Percentiles rank a stretch among this genome's conserved stretches.
Conservation (phyloP, 2,329 filamentous ascomycete genomes). For the Calonectria naviculata region DNA sequence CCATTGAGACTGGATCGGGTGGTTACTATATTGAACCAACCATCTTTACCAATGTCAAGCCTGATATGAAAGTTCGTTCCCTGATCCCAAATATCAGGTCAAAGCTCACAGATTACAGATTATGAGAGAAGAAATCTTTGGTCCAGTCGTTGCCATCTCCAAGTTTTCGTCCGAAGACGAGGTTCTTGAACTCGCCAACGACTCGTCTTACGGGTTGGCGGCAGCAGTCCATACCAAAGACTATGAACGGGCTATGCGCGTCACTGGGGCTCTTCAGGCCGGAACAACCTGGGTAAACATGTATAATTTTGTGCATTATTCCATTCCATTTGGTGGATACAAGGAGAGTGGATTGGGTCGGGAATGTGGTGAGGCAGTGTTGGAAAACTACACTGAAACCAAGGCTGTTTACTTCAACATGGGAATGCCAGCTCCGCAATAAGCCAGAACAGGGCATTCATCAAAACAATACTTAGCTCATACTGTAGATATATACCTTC, state of each 20-base stretch:
- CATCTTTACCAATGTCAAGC: constrained; percentile 41
- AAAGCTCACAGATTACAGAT: neutral
- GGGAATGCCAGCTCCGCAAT: neutral
- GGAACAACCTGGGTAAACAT: constrained; percentile 67
- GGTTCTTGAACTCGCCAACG: constrained; percentile 54
- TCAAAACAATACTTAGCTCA: too few species aligned
- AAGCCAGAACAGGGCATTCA: too few species aligned
- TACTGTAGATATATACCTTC: too few species aligned
- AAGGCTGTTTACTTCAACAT: constrained; percentile 59
- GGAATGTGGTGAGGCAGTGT: constrained; percentile 57
- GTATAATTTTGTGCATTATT: constrained; percentile 54
- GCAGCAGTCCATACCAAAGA: constrained; percentile 71
- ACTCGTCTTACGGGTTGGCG: constrained; percentile 70
- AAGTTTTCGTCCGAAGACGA: constrained; percentile 55
- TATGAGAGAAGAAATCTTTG: constrained; percentile 57
- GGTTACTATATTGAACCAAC: neutral
- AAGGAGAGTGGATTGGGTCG: constrained; percentile 60
- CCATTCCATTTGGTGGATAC: constrained; percentile 58
- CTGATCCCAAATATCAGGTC: neutral
- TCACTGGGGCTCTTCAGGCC: constrained; percentile 67
- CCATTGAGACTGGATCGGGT: neutral
- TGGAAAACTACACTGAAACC: constrained; percentile 54
- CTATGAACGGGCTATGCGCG: constrained; percentile 59
- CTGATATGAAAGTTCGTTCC: constrained; percentile 51
- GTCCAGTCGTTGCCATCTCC: constrained; percentile 54